phyloP scores from a whole-genome alignment of 768 basidiomycete genomes.

The Lepiota venenata region DNA sequence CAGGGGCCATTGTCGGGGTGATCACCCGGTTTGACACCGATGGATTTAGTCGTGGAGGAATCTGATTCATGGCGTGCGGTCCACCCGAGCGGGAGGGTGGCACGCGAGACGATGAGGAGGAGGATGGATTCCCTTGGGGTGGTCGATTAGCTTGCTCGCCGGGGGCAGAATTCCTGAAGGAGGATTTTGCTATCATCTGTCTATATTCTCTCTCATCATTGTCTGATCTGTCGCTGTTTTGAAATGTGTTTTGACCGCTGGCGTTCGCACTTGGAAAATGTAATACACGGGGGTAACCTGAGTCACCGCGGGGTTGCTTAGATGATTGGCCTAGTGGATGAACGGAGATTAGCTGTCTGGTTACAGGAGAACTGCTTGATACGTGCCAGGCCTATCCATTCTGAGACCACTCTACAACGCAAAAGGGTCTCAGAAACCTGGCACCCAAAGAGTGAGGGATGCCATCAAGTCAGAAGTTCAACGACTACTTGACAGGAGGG shows the following conservation, averaged over 20 bases:
- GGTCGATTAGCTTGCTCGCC: background rate
- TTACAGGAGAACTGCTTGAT: background rate
- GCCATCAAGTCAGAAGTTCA: no score
- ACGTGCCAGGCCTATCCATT: conserved; percentile 3
- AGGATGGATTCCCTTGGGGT: background rate
- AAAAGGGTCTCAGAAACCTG: no score
- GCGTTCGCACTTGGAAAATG: background rate
- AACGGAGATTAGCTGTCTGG: background rate
- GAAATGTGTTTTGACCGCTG: background rate
- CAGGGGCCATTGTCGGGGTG: background rate
- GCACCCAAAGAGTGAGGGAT: no score
- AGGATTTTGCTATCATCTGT: background rate
- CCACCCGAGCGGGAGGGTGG: background rate
- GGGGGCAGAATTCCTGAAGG: background rate
- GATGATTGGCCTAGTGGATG: background rate
- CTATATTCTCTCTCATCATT: conserved; percentile 2
- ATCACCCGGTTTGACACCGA: background rate
- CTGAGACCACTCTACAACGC: background rate
- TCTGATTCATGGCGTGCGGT: background rate
- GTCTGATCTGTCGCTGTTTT: background rate
- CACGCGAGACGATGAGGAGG: background rate
- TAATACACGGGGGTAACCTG: background rate
- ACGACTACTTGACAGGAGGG: no score
- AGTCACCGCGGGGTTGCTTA: background rate
- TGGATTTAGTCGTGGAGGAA: background rate